phyloP scores from a whole-genome alignment of 495 filamentous ascomycete species.

The Penicillium cinerascens region DNA sequence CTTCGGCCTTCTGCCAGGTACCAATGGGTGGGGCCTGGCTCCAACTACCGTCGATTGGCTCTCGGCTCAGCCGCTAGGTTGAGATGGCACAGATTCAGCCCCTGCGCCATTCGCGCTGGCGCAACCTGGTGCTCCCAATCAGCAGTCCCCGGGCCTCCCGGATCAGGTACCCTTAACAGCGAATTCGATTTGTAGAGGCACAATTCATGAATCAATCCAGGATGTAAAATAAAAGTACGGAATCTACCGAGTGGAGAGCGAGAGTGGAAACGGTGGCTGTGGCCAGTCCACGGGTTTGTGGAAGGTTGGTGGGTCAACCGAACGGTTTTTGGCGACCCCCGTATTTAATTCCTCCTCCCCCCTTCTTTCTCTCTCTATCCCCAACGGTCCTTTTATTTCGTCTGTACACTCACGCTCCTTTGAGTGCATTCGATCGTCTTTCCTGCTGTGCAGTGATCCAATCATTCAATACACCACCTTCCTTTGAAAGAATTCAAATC shows the following conservation, averaged over 20 bases:
- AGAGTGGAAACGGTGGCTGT: not conserved
- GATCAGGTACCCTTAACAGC: not conserved
- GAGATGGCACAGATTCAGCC: not conserved
- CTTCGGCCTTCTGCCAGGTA: conserved; percentile 3
- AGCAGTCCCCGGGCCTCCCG: not conserved
- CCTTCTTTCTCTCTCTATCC: conserved; percentile 3
- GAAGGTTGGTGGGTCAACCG: not conserved
- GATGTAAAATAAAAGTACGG: too few relatives aligned
- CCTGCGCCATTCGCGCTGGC: not conserved
- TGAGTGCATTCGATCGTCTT: conserved; percentile 20
- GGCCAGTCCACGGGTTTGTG: not conserved
- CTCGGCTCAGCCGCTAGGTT: not conserved
- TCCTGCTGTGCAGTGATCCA: conserved; percentile 41
- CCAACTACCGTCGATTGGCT: not conserved
- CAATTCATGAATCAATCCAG: too few relatives aligned
- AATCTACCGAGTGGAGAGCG: not conserved
- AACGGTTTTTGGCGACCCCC: not conserved
- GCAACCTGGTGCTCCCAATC: not conserved
- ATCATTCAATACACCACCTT: conserved; percentile 16
- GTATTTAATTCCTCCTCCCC: not conserved
- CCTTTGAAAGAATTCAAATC: conserved; percentile 8
- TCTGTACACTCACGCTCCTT: conserved; percentile 23
- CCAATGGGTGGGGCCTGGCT: not conserved
- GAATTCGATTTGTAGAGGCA: not conserved
- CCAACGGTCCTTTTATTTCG: conserved; percentile 18